Evolutionary conservation across 73 alveolate species (phyloP).

Genomic region (Tetrahymena elliotti): DNA sequence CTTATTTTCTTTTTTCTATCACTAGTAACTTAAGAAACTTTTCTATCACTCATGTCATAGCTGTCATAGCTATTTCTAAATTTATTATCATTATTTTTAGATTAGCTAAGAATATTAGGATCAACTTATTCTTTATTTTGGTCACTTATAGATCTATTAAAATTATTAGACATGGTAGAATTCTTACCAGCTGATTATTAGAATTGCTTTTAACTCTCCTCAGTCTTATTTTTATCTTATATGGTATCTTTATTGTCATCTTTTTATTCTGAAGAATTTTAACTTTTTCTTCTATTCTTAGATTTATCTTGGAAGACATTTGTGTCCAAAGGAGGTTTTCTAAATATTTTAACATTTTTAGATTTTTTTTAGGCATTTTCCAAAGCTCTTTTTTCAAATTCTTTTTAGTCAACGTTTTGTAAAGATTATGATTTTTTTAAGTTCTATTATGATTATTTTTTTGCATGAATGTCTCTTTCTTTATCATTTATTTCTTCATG

Average conservation of each 20-base stretch:
- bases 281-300: background rate
- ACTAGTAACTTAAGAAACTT: background rate
- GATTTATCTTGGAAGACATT: background rate
- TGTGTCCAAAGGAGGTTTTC: background rate
- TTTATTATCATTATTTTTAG: background rate
- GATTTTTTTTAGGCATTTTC: background rate
- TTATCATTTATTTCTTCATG: background rate
- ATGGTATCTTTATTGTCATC: background rate
- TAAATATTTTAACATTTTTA: background rate
- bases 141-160: background rate
- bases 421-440: background rate
- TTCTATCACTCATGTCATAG: background rate
- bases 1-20: background rate
- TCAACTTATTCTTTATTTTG: background rate
- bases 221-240: background rate
- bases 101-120: background rate
- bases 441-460: background rate
- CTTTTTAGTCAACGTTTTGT: background rate
- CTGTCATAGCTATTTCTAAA: background rate
- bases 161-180: background rate
- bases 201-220: background rate
- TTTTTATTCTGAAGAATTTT: background rate
- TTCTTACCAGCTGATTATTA: background rate
- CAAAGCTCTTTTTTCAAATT: background rate
- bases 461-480: background rate